Evolutionary conservation across 2,329 filamentous ascomycete species (phyloP), one percentile per base, ranked within the genome.

Genomic region (Penicillium janthinellum): DNA sequence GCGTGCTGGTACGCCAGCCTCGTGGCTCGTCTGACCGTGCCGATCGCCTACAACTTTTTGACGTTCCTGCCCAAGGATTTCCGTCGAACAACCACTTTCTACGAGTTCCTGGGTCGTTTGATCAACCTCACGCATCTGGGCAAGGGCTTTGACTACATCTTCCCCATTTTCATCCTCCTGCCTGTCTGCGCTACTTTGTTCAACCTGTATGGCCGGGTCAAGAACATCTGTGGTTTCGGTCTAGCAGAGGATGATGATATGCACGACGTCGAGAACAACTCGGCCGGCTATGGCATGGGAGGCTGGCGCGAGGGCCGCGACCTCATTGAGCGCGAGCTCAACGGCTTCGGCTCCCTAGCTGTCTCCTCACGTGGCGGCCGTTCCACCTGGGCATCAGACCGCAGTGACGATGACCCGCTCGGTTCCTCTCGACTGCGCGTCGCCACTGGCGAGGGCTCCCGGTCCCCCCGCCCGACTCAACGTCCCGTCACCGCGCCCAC

Each of bases 1-100:
- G 95, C 95, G 0, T 96, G 94, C 67, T 99, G 96, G 92, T 99
- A 98, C 73, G 90, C 92, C 1, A 88, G 92, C 59, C 92, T 97
- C 74, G 90, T 97, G 11, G 94, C 95, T 54, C 91, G 93, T 70
- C 86, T 99, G 45, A 96, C 91, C 1, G 91, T 99, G 0, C 95
- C 95, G 0, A 83, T 99, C 8, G 88, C 91, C 4, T 99, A 96
- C 84, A 99, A 99, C 78, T 99, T 98, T 72, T 84, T 96, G 74
- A 97, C 94, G 0, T 94, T 98, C 73, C 78, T 97, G 22, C 90
- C 90, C 0, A 82, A 81, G 7, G 81, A 82, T 12, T 86, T 96
- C 44, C 94, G 92, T 71, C 78, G 83, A 58, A 84, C 88, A 67
- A 97, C 93, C 0, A 87, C 88, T 0, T 99, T 98, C 76, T 96